Evolutionary conservation across 1,284 basidiomycete species (phyloP).

Genomic region (Rhodotorula sp.): DNA sequence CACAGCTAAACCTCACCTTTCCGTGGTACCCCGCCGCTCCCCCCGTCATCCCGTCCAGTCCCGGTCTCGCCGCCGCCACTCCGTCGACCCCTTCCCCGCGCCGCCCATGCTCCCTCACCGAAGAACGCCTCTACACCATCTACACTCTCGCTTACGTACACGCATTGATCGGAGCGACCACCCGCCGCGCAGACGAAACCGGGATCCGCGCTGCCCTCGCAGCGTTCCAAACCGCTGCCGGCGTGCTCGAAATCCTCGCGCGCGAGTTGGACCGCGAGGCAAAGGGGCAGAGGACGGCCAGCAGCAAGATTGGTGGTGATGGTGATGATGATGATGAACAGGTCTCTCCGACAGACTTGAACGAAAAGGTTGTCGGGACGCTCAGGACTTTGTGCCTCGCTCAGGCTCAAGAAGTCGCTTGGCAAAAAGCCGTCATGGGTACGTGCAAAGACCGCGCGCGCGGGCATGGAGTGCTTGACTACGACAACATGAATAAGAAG

Average conservation of each 20-base stretch:
- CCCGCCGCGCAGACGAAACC: constrained; percentile 67
- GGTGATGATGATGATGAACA: background rate
- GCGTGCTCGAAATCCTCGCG: background rate
- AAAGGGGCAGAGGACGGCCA: constrained; percentile 59
- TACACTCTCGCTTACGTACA: constrained; percentile 82
- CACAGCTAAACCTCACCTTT: constrained; percentile 72
- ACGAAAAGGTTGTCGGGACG: constrained; percentile 61
- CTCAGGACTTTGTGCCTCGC: constrained; percentile 80
- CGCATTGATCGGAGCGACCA: constrained; percentile 64
- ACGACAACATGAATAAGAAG: too few relatives aligned
- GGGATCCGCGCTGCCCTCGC: constrained; percentile 69
- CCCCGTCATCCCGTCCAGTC: constrained; percentile 50
- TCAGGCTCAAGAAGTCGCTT: constrained; percentile 94
- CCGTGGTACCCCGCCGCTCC: constrained; percentile 65
- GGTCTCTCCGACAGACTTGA: constrained; percentile 59
- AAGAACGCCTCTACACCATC: constrained; percentile 73
- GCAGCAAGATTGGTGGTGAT: constrained; percentile 52
- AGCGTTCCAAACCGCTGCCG: constrained; percentile 57
- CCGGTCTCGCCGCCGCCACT: constrained; percentile 9
- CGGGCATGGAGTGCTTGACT: too few relatives aligned
- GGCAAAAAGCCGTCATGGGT: constrained; percentile 89
- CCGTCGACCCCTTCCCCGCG: constrained; percentile 20
- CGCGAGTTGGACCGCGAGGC: background rate
- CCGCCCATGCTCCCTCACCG: constrained; percentile 59
- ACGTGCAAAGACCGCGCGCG: constrained; percentile 21